Percentiles rank a stretch among this genome's conserved stretches.
Conservation (phyloP, 257 asterid genomes). For the Fraxinus quadrangulata region DNA sequence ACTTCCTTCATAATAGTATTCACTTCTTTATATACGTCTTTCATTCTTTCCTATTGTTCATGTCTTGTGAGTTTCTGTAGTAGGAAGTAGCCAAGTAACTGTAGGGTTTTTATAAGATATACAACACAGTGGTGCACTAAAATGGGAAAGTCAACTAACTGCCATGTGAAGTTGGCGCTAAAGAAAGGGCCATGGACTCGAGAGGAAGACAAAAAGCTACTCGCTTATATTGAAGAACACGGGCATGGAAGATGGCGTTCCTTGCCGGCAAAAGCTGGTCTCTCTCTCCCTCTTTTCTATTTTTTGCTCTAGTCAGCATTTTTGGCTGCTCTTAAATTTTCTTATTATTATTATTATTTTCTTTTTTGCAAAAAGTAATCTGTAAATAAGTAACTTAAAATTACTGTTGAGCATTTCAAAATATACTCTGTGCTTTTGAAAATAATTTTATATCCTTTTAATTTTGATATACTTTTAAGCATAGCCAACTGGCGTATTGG, state of each 20-base stretch:
- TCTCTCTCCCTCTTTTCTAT: neutral
- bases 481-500: no score
- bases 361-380: neutral
- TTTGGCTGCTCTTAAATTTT: neutral
- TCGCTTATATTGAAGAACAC: conserved; percentile 41
- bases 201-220: conserved; percentile 58
- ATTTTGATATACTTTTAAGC: no score
- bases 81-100: neutral
- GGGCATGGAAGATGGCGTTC: conserved; percentile 68
- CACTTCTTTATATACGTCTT: neutral
- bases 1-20: conserved; percentile 9
- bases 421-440: no score
- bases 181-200: conserved; percentile 69
- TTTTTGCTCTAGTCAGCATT: neutral
- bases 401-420: no score
- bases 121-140: neutral
- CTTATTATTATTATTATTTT: no score
- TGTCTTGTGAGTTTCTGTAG: neutral
- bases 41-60: neutral
- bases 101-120: neutral
- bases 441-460: no score
- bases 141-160: conserved; percentile 28
- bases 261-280: conserved; percentile 57
- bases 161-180: conserved; percentile 33
- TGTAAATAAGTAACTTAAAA: no score